Evolutionary conservation across 257 asterid genomes (phyloP).

Genomic region (Solanum pinnatisectum): DNA sequence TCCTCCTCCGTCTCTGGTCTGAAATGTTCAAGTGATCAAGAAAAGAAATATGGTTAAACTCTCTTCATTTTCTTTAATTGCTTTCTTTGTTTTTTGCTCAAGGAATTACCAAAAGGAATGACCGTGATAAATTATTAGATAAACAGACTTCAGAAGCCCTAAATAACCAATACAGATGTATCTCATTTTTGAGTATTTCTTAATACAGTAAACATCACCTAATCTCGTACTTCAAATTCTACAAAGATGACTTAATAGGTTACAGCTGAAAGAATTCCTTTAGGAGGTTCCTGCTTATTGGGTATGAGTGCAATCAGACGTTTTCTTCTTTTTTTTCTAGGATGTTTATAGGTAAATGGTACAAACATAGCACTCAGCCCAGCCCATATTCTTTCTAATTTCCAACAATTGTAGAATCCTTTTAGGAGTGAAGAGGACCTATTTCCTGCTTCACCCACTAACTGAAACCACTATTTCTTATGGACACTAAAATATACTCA

Average conservation of each 20-base stretch:
- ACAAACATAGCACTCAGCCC: not conserved
- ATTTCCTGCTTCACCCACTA: not conserved
- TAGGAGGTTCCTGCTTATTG: not conserved
- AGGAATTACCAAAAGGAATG: not conserved
- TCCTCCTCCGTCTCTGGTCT: slow-evolving; percentile 88
- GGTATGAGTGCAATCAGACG: not conserved
- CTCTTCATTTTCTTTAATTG: not conserved
- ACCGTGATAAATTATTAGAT: not conserved
- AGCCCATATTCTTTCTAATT: not conserved
- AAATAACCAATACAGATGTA: not conserved
- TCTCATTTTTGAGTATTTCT: not conserved
- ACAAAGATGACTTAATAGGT: not conserved
- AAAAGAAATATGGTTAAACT: not conserved
- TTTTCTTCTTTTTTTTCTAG: not conserved
- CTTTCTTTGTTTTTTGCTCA: not conserved
- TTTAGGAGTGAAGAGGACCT: not conserved
- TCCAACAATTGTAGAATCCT: not conserved
- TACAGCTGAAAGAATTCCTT: not conserved
- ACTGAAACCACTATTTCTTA: not conserved
- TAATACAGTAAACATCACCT: not conserved
- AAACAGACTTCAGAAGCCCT: not conserved
- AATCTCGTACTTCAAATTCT: not conserved
- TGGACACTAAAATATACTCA: not conserved
- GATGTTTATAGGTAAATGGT: not conserved
- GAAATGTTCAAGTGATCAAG: slow-evolving; percentile 21